Evolutionary conservation across 148 eudicot genomes (phyloP), one percentile per base, ranked within the genome.

Genomic region (Fagopyrum tataricum): DNA sequence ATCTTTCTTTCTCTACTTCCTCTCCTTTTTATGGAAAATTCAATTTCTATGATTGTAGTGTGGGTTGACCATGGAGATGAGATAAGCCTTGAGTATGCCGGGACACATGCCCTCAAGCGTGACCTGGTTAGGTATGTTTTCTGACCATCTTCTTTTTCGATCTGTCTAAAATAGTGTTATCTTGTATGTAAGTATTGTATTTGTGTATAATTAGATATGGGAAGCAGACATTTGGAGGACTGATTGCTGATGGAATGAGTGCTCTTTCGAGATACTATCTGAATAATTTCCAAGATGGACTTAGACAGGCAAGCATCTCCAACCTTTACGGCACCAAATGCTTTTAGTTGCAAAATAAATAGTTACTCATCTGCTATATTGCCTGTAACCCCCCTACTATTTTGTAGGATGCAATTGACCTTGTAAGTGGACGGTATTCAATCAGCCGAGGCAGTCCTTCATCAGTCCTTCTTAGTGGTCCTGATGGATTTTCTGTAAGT

Each of bases 1-100:
- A 52, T 4, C 18, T 21, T 24, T 49, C 56, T 62, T 15, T 43
- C 41, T 49, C 76, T 4, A 23, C 71, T 74, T 78, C 58, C 67
- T 78, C 66, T 59, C 52, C 15, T 20, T 41, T 7, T 72, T 75
- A 62, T 42, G 53, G 72, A 83, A 72, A 79, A 74, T 8, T 62
- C 42, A 40, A 5, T 78, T 11, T 55, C 66, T 48, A 77, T 79
- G 73, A 17, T 85, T 70, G 68, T 78, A 94, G 98, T 91, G 78
- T 95, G 98, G 98, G 90, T 87, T 79, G 89, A 91, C 56, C 97
- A 90, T 48, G 98, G 98, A n/a, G 98, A 95, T 79, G 97, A 91
- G 84, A 79, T 95, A 79, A 95, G 98, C 87, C 85, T 91, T 14
- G 96, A 87, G 79, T 95, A 95, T 80, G 81, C 96, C 56, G 97